Base-by-base conservation (phyloP, 2,329 filamentous ascomycete genomes). In the Monosporascus ibericus region DNA sequence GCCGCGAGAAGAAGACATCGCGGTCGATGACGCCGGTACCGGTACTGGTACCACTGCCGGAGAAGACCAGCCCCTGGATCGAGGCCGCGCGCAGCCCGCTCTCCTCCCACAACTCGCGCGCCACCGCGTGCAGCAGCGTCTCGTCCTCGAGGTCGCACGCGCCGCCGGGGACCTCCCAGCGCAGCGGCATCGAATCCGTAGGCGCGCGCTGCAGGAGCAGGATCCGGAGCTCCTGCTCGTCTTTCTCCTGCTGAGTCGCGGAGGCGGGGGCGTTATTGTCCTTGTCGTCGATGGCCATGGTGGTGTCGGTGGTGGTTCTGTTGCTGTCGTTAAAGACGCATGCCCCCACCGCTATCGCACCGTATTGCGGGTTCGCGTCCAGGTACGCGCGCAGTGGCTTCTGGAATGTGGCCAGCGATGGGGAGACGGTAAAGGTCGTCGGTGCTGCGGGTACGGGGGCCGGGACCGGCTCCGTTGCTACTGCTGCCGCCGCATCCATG, bases 81-180 rank as follows among this genome's bases (percentile, higher is more conserved):
- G 44, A 22, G 18, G 47, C 54, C 9, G 60, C 60, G 14, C 48
- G 49, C 11, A 76, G 57, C 2, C 71, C 69, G 7, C 69, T 59
- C 62, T 76, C 73, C 58, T 76, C 73, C 60, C 60, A 67, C 7
- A 76, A 54, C 60, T 76, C 73, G 14, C 73, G 68, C 14, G 65
- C 70, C 2, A 64, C 65, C 6, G 61, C 66, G 52, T 72, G 62
- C 34, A 75, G 60, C 48, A 75, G 63, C 11, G 60, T 70, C 48
- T 55, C 48, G 52, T 75, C 73, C 5, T 67, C 65, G 15, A 55
- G 50, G 50, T 75, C 72, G 49, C 64, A 64, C 4, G 62, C 64
- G 22, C 73, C 73, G 11, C 73, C 73, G 0, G 73, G 73, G 14
- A 69, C 54, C 59, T 75, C 73, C 73, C 73, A 75, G 17, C 56